phyloP scores from a whole-genome alignment of 768 basidiomycete species.

The Lentinula guzmanii region DNA sequence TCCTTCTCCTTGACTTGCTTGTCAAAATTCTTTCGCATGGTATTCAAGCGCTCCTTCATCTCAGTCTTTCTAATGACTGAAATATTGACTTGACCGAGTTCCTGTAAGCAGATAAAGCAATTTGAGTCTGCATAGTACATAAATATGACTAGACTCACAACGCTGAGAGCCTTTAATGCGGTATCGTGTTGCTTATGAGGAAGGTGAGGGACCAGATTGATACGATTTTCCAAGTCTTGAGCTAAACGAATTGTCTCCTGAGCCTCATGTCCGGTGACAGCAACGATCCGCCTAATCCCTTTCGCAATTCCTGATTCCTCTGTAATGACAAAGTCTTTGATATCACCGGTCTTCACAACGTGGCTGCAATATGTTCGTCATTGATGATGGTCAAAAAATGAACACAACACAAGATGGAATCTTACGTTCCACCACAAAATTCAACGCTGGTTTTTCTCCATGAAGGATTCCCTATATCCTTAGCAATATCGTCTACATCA shows the following conservation, averaged over 20 bases:
- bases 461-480: conserved; percentile 82
- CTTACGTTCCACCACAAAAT: conserved; percentile 97
- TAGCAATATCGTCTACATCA: conserved; percentile 78
- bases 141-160: conserved; percentile 40
- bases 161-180: conserved; percentile 74
- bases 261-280: conserved; percentile 93
- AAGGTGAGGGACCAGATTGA: conserved; percentile 56
- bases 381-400: neutral
- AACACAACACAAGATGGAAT: conserved; percentile 11
- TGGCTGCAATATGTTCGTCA: conserved; percentile 44
- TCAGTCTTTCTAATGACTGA: conserved; percentile 79
- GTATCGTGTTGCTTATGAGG: conserved; percentile 79
- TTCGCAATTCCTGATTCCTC: conserved; percentile 98
- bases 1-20: conserved; percentile 83
- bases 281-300: conserved; percentile 91
- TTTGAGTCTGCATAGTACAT: neutral
- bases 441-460: conserved; percentile 92
- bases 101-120: conserved; percentile 38
- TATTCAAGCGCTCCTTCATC: conserved; percentile 66
- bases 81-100: conserved; percentile 85
- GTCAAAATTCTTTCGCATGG: conserved; percentile 76
- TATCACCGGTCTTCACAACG: conserved; percentile 93
- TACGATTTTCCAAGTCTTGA: conserved; percentile 50
- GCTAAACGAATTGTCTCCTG: conserved; percentile 71
- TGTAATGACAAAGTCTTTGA: conserved; percentile 91